A percentile compares a stretch with the other conserved stretches of the same genome.
phyloP scores from a whole-genome alignment of 345 rosid genomes.

The Aquilaria malaccensis region DNA sequence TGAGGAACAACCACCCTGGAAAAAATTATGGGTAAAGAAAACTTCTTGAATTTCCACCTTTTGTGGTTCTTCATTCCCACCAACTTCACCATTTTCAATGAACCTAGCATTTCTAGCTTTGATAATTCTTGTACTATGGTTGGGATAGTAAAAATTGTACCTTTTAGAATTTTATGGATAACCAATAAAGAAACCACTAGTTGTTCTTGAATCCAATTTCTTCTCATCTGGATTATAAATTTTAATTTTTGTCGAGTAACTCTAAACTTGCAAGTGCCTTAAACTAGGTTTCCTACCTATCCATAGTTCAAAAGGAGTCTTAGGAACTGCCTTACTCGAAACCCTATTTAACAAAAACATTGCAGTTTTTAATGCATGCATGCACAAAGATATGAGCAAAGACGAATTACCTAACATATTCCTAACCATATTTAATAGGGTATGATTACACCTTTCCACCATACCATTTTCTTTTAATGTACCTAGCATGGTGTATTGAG shows the following conservation, averaged over 20 bases:
- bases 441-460: neutral
- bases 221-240: slow-evolving; percentile 6
- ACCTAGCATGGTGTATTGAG: neutral
- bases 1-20: neutral
- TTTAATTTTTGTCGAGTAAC: neutral
- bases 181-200: no score
- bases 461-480: neutral
- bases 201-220: slow-evolving; percentile 2
- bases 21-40: neutral
- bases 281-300: slow-evolving; percentile 1
- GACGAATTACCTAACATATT: neutral
- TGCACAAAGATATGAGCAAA: slow-evolving; percentile 4
- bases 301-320: slow-evolving; percentile 2
- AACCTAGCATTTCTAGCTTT: slow-evolving; percentile 4
- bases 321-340: slow-evolving; percentile 10
- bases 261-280: slow-evolving; percentile 6
- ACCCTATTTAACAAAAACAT: slow-evolving; percentile 9
- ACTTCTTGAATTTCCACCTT: slow-evolving; percentile 8
- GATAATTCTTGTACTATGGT: slow-evolving; percentile 2
- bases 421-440: neutral
- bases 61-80: neutral
- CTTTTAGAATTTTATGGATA: no score
- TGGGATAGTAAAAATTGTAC: slow-evolving; percentile 1
- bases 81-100: slow-evolving; percentile 5
- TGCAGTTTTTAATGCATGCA: slow-evolving; percentile 4